A percentile compares a stretch with the other conserved stretches of the same genome.
Conservation (phyloP, 805 yeast genomes). For the Metschnikowia lachancei region DNA sequence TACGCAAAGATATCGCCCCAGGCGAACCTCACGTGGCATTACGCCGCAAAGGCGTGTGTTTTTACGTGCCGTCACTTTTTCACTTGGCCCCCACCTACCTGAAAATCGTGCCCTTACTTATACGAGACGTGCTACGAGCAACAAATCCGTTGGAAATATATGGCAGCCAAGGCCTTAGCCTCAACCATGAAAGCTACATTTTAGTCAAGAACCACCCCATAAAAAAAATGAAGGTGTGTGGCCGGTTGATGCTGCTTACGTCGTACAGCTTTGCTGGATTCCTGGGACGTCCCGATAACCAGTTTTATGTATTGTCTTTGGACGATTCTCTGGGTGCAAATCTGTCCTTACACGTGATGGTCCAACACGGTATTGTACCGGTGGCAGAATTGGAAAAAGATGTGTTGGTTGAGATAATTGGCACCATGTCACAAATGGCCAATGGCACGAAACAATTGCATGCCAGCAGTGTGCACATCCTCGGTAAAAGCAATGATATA, state of each 20-base stretch:
- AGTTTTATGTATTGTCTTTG: constrained; percentile 22
- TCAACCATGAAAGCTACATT: constrained; percentile 15
- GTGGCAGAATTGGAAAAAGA: constrained; percentile 22
- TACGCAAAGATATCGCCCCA: constrained; percentile 32
- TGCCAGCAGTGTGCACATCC: constrained; percentile 11
- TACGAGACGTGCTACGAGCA: constrained; percentile 28
- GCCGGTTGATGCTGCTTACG: constrained; percentile 24
- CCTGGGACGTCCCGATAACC: constrained; percentile 2
- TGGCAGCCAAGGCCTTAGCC: constrained; percentile 18
- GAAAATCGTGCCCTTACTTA: constrained; percentile 25
- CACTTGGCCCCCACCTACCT: constrained; percentile 29
- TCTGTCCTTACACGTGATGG: constrained; percentile 29
- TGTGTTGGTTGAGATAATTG: constrained; percentile 25
- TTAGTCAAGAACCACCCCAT: constrained; percentile 38
- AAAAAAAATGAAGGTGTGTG: constrained; percentile 23
- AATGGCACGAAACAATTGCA: constrained; percentile 10
- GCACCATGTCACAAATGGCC: constrained; percentile 18
- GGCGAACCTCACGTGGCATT: constrained; percentile 34
- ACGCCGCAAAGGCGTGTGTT: constrained; percentile 24
- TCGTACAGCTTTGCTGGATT: constrained; percentile 2
- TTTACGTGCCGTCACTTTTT: constrained; percentile 36
- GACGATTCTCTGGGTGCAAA: constrained; percentile 36
- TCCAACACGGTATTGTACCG: constrained; percentile 17
- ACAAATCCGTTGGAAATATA: constrained; percentile 15
- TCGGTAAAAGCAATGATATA: constrained; percentile 22